These are phyloP conservation scores for Leptoxyphium fumago DNA, from an alignment of 2,329 filamentous ascomycete species.

Conservation along the genomic window DNA sequence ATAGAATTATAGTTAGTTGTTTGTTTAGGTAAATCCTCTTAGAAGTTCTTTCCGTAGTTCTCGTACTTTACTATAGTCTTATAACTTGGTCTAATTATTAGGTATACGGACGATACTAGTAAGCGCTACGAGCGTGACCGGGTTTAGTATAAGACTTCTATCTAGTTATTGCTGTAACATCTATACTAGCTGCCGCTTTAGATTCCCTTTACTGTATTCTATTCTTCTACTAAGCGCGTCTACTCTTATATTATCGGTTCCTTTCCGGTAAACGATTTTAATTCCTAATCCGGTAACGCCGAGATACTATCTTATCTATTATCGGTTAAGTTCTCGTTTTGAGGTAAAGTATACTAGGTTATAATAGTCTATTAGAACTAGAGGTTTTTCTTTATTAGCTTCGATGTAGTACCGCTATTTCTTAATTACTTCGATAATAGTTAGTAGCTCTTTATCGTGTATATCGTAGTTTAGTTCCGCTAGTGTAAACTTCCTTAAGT, in stretches of 20 bases:
- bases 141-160: not conserved
- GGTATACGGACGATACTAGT: not conserved
- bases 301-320: not conserved
- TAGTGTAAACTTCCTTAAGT: conserved; percentile 6
- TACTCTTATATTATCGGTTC: not conserved
- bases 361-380: not conserved
- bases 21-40: not conserved
- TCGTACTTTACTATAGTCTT: not conserved
- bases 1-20: not conserved
- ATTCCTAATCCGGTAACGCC: too few species aligned
- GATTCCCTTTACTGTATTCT: not conserved
- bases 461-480: conserved; percentile 5
- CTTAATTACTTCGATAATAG: not conserved
- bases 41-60: not conserved
- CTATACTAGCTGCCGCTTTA: not conserved
- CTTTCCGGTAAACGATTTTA: not conserved
- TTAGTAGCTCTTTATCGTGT: not conserved
- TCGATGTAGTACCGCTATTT: not conserved
- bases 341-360: not conserved
- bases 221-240: not conserved
- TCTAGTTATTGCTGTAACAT: not conserved
- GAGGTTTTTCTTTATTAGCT: not conserved
- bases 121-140: not conserved
- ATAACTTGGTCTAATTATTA: not conserved
- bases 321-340: not conserved